Percentiles rank a stretch among this genome's conserved stretches.
phyloP scores from a whole-genome alignment of 2,329 filamentous ascomycete genomes.

The Colletotrichum sp. region DNA sequence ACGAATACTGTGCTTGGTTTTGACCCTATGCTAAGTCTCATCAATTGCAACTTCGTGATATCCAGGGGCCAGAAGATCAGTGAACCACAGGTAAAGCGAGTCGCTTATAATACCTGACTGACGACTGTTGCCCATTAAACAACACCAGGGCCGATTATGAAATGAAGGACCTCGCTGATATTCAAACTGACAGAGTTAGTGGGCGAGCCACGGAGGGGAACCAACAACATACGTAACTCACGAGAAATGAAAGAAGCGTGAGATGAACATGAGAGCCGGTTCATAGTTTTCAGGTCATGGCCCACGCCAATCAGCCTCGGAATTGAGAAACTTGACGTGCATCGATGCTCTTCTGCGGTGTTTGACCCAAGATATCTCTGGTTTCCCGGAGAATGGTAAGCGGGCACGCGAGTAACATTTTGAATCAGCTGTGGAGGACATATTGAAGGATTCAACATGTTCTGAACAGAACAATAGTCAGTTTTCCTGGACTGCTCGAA shows the following conservation, averaged over 20 bases:
- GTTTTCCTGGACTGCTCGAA: neutral
- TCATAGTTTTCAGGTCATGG: neutral
- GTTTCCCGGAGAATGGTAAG: neutral
- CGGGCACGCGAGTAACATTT: neutral
- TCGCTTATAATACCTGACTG: neutral
- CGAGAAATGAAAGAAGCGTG: neutral
- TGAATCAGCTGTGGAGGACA: neutral
- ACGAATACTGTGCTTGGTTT: neutral
- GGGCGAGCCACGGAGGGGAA: neutral
- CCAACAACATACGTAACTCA: neutral
- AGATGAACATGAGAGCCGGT: neutral
- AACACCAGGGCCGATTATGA: neutral
- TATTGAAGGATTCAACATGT: neutral
- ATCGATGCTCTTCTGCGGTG: neutral
- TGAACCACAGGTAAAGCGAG: neutral
- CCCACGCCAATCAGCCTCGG: too few relatives aligned
- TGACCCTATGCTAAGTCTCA: neutral
- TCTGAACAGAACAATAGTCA: neutral
- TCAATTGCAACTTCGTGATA: neutral
- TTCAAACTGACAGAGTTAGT: neutral
- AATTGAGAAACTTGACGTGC: neutral
- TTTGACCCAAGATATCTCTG: neutral
- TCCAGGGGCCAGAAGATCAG: rapidly evolving
- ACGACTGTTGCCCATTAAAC: rapidly evolving
- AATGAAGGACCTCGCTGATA: neutral